Evolutionary conservation across 176 grass and related monocot species (phyloP), one percentile per base, ranked within the genome.

Genomic region (maize (Zea mays)): DNA sequence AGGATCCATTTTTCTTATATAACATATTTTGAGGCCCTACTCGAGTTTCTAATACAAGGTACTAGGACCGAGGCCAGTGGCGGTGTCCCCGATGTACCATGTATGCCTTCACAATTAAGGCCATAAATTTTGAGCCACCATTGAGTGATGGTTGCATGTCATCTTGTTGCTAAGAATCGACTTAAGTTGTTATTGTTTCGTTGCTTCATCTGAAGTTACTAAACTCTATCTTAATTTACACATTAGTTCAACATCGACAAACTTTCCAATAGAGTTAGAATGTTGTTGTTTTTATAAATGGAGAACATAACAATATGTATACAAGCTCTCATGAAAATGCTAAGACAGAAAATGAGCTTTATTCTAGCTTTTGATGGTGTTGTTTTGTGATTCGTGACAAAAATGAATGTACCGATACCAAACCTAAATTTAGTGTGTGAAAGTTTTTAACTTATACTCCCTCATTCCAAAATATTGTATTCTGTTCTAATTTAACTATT

Each of bases 51-150:
- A 27, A 0, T 43, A 44, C 65, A 38, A 42, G 52, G 57, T 59
- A 59, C 19, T 10, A 10, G 19, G 42, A 27, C 40, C 67, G 43
- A 8, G 20, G 67, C 20, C 45, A 71, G 68, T 11, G 19, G 67
- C 8, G 3, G n/a, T 21, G 68, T 50, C 68, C 35, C 68, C 21
- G 67, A 71, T 36, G 68, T 50, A 51, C 68, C 44, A 71, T 36
- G 68, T 50, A 51, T 46, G 21, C 13, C 68, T 61, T 61, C 20
- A 5, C 19, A 27, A 12, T 10, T 34, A 11, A 34, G 5, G 21
- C 47, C 48, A 72, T 72, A 4, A 54, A 54, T 38, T 6, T 17
- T 39, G 70, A 72, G 70, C 43, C 20, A 7, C 45, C 46, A 33
- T 35, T 35, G 45, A 8, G 6, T 1, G 12, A 48, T 46, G 7